Evolutionary conservation across 1,284 basidiomycete species (phyloP), one percentile per base, ranked within the genome.

Genomic region (Salmacisia buchloeana): DNA sequence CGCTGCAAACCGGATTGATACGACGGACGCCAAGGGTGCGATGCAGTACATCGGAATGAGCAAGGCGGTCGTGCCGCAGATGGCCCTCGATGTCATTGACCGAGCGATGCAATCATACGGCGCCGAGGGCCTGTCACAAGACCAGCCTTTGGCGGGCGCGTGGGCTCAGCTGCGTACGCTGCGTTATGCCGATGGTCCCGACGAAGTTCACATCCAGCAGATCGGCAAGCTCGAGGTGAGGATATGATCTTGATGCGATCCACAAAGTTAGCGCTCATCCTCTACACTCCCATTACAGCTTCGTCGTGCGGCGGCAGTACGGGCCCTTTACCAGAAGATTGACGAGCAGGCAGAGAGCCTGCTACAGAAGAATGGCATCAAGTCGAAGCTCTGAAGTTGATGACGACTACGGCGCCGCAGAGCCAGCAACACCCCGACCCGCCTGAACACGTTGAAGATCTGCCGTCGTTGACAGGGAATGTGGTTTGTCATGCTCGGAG

Each of bases 31-130:
- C 2, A 98, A 97, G 81, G 93, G 91, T 43, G 94, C 96, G 0
- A 80, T 97, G 81, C 94, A 94, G 81, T 94, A 97, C 81, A 98
- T 98, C 75, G 94, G 91, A 43, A 91, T 97, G 70, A 91, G 92
- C 63, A 98, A 98, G 85, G 93, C 90, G 9, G 71, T 67, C 0
- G 92, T 97, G 4, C 93, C 94, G 29, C 85, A 85, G 0, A 90
- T 94, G 87, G 92, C 93, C 0, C 84, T 91, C 60, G 83, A 84
- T 34, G 89, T 98, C 62, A 85, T 97, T 60, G 96, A 98, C 82
- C 87, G 92, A 39, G 90, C 92, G 1, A 97, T 98, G 68, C 94
- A 98, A 83, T 85, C 72, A 4, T 70, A 91, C 77, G 94, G 94
- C 63, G 94, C 92, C 27, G 94, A 97, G 82, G 94, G 94, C 64